Base-by-base conservation (phyloP, 164 flowering plant genomes). In the Vitis amurensis region DNA sequence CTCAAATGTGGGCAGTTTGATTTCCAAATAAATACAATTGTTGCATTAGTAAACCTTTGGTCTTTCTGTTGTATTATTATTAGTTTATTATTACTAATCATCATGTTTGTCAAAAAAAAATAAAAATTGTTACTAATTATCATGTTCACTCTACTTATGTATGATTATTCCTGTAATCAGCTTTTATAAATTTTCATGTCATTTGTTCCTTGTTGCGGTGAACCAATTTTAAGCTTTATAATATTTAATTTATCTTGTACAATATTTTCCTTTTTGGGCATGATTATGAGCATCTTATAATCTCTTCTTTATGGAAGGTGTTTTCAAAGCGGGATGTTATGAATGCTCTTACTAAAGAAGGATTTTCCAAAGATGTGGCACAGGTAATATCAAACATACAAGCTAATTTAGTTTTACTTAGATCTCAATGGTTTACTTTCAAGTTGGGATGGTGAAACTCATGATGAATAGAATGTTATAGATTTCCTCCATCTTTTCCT, bases 321-420 rank as follows among this genome's bases (percentile, higher is more conserved):
- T 81, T 87, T 10, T 91, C 98, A 62, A 95, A 88, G 84, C 77
- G 77, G 67, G 90, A 84, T 30, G 67, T 92, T 68, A 76, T 92
- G 23, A 72, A 76, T 71, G 87, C 93, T 77, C 98, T 95, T 60
- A 53, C 87, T 67, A 80, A 72, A 73, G 81, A 84, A 68, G 97
- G 97, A 14, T 92, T 91, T 73, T 92, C 99, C 11, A 86, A 78
- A 66, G 98, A 90, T 79, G 96, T 95, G 51, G 96, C 99, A 59
- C 97, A 88, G 98, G 99, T 92, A 82, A 49, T 27, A 47, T 19
- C 49, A 11, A 53, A n/a, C 14, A 8, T 13, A 8, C 8, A 48
- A 49, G 23, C 29, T 37, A 9, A 10, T 63, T 63, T 47, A 10
- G 51, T 29, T 8, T 47, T 37, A 47, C 53, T 48, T 49, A 50